Base-by-base conservation (phyloP, 176 grass and related monocot species). In the Cocos nucifera region DNA sequence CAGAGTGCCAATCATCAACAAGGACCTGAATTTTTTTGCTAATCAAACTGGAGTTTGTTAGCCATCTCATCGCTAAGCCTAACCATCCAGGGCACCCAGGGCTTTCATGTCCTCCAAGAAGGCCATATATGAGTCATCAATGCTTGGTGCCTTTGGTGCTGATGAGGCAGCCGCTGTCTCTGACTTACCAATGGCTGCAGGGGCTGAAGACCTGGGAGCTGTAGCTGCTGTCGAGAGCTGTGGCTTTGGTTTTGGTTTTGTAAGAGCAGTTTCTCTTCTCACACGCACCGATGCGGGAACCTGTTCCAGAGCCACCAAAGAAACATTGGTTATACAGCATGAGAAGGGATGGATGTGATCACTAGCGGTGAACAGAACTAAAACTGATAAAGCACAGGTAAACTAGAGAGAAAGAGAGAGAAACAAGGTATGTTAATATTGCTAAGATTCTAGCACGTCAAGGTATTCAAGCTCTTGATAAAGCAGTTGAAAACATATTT, bases 51-150 rank as follows among this genome's bases (percentile, higher is more conserved):
- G 9, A 44, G 35, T 44, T 44, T 12, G 35, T 14, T 44, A 44
- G 35, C 35, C 35, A 63, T 28, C 19, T 77, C 6, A 58, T 70
- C 67, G 53, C 28, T 21, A 70, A 22, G 72, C 44, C 64, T 82
- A 98, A 50, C 78, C 73, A 70, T 98, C 82, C 44, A 98, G 81
- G 9, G 93, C 93, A 48, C 93, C 93, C 39, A 98, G 53, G 54
- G 83, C 73, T 61, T 92, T 95, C 89, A 95, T 88, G 65, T 95
- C 89, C 78, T 92, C 93, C 88, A 98, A 75, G 81, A 98, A 98
- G 56, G 87, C 88, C 79, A 83, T 86, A 60, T 98, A 98, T 2
- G 93, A 98, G 52, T 98, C 93, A 35, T 98, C 93, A 0, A 92
- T 90, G 56, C 88, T 98, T 70, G 80, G 93, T 14, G 73, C 69